Base-by-base conservation (phyloP, 805 yeast species). In the Ogataea degrootiae region DNA sequence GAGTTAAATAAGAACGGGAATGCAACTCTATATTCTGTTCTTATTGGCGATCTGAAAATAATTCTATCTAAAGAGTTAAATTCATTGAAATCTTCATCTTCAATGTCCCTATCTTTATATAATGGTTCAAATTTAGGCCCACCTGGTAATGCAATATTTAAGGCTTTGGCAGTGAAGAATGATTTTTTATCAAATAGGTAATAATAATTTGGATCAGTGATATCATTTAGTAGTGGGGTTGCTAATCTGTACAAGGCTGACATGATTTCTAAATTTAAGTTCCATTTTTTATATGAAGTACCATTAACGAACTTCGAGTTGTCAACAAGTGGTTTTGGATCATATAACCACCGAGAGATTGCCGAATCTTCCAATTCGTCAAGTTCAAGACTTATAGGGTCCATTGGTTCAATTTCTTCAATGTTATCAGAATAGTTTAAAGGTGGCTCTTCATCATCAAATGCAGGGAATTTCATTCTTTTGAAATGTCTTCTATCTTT, bases 361-460 rank as follows among this genome's bases (percentile, higher is more conserved):
- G 77, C 65, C 6, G 72, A 68, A 61, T 87, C 91, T 50, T 83
- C 87, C 11, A 69, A 70, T 29, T 75, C 76, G 56, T 83, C 85
- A n/a, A 87, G 64, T 23, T 84, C 85, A 51, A 86, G 60, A 51
- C 73, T 79, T 21, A 91, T 78, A 0, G 92, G 74, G n/a, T 84
- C 92, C 6, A 79, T 74, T 0, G 88, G 83, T 43, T 85, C 91
- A 0, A 82, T 68, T 15, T 80, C 85, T 51, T 87, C 85, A 14
- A 90, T 70, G 58, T 86, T 85, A 47, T 89, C 95, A n/a, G 81
- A 59, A 82, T 87, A 94, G 47, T 83, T 79, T 33, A 91, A 61
- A 1, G 96, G 95, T 0, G 97, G 97, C 63, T 92, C 98, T 65
- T 94, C 99, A 62, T 94, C 99, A 65, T 94, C 99, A 68, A 92